These are phyloP conservation scores for Tulasnella calospora DNA, from an alignment of 768 basidiomycete genomes.

Conservation along the genomic window DNA sequence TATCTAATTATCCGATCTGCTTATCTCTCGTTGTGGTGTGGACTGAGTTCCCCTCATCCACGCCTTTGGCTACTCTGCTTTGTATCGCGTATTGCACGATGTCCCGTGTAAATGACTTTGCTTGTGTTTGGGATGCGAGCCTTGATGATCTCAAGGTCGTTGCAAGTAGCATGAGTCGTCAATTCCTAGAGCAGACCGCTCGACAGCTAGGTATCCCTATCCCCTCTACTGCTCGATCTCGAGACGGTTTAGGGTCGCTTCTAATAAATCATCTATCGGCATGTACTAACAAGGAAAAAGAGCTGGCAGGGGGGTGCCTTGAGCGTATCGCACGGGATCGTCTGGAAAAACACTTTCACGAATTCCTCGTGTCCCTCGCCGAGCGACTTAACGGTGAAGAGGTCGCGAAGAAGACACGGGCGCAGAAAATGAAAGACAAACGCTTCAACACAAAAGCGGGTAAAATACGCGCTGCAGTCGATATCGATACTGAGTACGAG, in stretches of 20 bases:
- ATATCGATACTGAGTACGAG: not conserved
- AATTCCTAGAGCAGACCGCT: not conserved
- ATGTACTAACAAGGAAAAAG: not conserved
- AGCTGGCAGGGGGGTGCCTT: not conserved
- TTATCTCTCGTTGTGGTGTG: not conserved
- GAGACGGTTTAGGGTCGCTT: not conserved
- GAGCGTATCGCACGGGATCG: not conserved
- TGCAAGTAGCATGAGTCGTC: not conserved
- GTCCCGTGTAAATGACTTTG: not conserved
- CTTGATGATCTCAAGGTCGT: not conserved
- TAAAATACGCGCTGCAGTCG: not conserved
- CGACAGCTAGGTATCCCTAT: not conserved
- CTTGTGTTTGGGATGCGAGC: not conserved
- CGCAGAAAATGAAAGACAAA: not conserved
- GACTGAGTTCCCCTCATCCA: not conserved
- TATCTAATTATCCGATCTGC: not conserved
- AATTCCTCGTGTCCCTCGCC: not conserved
- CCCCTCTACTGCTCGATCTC: not conserved
- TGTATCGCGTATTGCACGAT: not conserved
- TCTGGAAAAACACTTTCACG: not conserved
- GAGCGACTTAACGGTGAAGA: not conserved
- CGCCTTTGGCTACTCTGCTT: not conserved
- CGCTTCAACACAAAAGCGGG: not conserved
- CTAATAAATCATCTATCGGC: not conserved
- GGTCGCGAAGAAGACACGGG: not conserved